phyloP scores from a whole-genome alignment of 441 rosid genomes.

The Daphne laureola region DNA sequence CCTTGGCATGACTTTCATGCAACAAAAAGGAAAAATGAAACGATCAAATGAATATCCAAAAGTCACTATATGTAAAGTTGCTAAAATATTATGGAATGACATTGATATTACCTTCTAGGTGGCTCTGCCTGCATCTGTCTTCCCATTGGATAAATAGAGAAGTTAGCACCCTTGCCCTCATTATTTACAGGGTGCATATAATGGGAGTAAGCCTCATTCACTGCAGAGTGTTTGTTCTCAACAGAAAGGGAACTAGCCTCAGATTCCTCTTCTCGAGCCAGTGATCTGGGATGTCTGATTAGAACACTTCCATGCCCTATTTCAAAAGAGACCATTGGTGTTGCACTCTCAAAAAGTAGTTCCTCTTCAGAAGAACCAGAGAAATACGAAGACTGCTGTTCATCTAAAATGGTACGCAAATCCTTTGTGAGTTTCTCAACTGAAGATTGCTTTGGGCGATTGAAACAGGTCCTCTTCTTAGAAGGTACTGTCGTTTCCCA shows the following conservation, averaged over 20 bases:
- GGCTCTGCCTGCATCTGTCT: conserved; percentile 47
- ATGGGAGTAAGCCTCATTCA: conserved; percentile 64
- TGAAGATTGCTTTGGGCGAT: conserved; percentile 71
- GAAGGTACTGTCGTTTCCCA: conserved; percentile 92
- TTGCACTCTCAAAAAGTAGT: conserved; percentile 81
- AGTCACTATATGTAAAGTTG: too few relatives aligned
- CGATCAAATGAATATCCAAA: too few relatives aligned
- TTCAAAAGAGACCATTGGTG: conserved; percentile 95
- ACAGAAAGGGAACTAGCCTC: conserved; percentile 92
- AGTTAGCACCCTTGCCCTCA: conserved; percentile 25
- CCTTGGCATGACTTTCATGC: too few relatives aligned
- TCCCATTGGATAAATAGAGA: conserved; percentile 28
- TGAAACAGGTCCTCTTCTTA: conserved; percentile 82
- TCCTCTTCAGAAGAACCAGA: conserved; percentile 90
- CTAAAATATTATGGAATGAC: not conserved
- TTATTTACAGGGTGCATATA: conserved; percentile 37
- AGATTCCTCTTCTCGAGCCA: conserved; percentile 94
- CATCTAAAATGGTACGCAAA: conserved; percentile 73
- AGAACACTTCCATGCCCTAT: conserved; percentile 97
- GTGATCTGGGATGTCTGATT: conserved; percentile 71
- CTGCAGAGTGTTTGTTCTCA: conserved; percentile 51
- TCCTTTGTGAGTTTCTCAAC: conserved; percentile 94
- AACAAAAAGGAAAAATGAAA: too few relatives aligned
- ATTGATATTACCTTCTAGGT: conserved; percentile 46
- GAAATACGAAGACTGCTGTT: conserved; percentile 68